phyloP scores from a whole-genome alignment of 371 early-diverging fungal genomes.

The Mucor indicus region DNA sequence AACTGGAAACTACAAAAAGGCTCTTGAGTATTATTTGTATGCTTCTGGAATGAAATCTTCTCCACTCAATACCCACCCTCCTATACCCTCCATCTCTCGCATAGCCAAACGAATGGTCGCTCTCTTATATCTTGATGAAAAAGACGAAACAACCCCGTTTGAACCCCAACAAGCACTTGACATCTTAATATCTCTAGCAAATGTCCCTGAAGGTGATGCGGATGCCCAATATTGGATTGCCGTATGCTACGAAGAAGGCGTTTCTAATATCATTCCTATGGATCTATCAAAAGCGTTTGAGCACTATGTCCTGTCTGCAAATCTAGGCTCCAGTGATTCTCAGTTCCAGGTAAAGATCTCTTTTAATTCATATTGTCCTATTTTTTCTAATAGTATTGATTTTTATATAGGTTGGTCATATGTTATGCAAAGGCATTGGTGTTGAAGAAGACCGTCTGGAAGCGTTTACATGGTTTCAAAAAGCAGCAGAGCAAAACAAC shows the following conservation, averaged over 20 bases:
- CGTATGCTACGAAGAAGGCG: constrained; percentile 41
- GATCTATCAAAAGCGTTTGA: constrained; percentile 26
- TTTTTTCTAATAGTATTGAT: constrained; percentile 1
- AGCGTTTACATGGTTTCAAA: constrained; percentile 54
- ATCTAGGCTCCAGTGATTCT: constrained; percentile 29
- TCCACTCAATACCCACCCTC: constrained; percentile 36
- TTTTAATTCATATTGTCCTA: neutral
- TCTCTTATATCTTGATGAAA: constrained; percentile 32
- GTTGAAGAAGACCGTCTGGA: constrained; percentile 36
- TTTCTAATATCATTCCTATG: constrained; percentile 19
- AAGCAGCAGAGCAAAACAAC: constrained; percentile 48
- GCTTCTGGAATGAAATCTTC: constrained; percentile 33
- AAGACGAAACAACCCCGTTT: constrained; percentile 25
- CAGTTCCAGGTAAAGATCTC: constrained; percentile 36
- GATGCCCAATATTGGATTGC: constrained; percentile 42
- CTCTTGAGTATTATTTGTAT: constrained; percentile 37
- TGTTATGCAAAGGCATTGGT: constrained; percentile 54
- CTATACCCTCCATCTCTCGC: constrained; percentile 20
- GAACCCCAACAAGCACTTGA: constrained; percentile 27
- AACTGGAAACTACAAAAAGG: constrained; percentile 24
- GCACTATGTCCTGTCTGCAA: constrained; percentile 32
- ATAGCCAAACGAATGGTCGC: constrained; percentile 39
- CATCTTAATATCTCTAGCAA: constrained; percentile 19
- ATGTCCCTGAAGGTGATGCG: constrained; percentile 14
- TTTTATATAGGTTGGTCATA: constrained; percentile 36